Base-by-base conservation (phyloP, 1,284 basidiomycete species). In the Microbotryum intermedium region DNA sequence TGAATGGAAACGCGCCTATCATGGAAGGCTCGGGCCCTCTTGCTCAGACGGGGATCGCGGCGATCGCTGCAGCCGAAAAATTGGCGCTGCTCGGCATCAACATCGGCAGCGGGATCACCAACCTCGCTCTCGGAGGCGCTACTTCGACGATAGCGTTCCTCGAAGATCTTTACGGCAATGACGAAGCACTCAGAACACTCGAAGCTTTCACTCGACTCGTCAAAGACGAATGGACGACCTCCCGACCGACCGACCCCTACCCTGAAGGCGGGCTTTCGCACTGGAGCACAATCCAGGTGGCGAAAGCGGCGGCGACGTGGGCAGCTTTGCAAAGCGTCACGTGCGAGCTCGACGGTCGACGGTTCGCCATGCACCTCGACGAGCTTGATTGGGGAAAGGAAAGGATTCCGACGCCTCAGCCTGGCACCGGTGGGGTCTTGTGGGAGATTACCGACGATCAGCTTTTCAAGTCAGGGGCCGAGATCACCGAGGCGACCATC, bases 191-290 rank as follows among this genome's bases (percentile, higher is more conserved):
- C 20, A 87, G 87, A 72, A 87, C 86, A 3, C 77, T 88, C 18
- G 83, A 82, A 16, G 84, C 85, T n/a, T 87, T 88, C 73, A 82
- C 87, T 53, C 79, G 78, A 26, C 81, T 88, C 30, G 84, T 88
- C 29, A 79, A 78, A 55, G 77, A 83, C 48, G 87, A 88, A 75
- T 86, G 85, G 85, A 78, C 78, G 25, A 79, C 79, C 21, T 77
- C 77, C 28, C 76, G 82, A n/a, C 84, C 86, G 2, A 77, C 78
- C 64, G 81, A 80, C 62, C 78, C 80, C 50, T 85, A 82, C 67
- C 81, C 83, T 6, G 76, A 87, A 23, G 80, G 80, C 1, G 81
- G 86, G 57, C 78, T 86, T 10, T 81, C 81, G 28, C 78, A 81
- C 62, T 57, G 55, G 55, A 51, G 26, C 39, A 50, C 43, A 6